Percentiles rank a stretch among this genome's conserved stretches.
These are phyloP conservation scores for Leishmania gerbilli DNA, from an alignment of 208 protist species.

Conservation along the genomic window DNA sequence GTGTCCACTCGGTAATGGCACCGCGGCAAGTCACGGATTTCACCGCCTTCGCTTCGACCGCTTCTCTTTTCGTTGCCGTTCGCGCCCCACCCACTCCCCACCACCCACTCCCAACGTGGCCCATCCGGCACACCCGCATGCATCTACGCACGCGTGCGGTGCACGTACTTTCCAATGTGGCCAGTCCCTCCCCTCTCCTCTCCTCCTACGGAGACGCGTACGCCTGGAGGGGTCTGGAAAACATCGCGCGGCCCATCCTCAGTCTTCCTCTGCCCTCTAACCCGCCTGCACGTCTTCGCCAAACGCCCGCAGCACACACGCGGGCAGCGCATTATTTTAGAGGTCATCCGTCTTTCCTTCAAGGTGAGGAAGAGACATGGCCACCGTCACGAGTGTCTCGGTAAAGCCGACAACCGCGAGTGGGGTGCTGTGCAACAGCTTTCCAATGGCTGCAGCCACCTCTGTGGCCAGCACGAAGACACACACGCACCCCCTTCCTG, in stretches of 20 bases:
- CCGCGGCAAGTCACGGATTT: background rate
- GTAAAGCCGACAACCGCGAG: conserved; percentile 22
- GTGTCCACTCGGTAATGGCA: background rate
- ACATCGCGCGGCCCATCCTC: background rate
- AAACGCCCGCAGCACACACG: background rate
- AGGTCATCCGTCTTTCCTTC: background rate
- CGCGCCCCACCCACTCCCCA: background rate
- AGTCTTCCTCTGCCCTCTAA: background rate
- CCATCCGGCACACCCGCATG: background rate
- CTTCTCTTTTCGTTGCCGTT: background rate
- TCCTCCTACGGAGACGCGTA: background rate
- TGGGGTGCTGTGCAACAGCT: conserved; percentile 25
- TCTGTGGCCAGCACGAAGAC: conserved; percentile 21
- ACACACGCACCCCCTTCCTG: conserved; percentile 16
- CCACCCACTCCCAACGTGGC: background rate
- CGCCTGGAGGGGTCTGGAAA: background rate
- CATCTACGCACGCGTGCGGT: background rate
- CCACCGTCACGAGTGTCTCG: conserved; percentile 10
- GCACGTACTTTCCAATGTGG: background rate
- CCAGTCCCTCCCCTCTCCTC: background rate
- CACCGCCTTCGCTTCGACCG: background rate
- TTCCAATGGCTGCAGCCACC: conserved; percentile 22
- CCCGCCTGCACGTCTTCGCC: background rate
- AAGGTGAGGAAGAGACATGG: background rate
- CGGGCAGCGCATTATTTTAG: too few species aligned